Evolutionary conservation across 1,139 yeast species (phyloP), one percentile per base, ranked within the genome.

Genomic region (Kodamaea suecica): DNA sequence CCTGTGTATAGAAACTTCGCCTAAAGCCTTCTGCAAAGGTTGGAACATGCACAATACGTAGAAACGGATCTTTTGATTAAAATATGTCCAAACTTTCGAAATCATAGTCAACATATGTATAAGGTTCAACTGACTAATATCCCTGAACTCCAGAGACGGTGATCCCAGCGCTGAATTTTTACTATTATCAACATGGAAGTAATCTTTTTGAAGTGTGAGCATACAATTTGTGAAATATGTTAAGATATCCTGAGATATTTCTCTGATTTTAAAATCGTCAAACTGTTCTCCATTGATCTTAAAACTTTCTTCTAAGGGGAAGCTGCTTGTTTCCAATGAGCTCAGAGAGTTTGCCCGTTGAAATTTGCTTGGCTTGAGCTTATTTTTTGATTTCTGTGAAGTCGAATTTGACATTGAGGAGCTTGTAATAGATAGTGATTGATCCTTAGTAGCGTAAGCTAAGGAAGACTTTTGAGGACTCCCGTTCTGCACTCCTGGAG

Each of bases 261-360:
- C 71, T 34, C 69, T 42, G 1, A 55, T 37, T 34, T 50, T 52
- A 15, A 59, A 50, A 26, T 63, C 69, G 37, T 60, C 61, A 5
- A 52, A 38, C 25, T 51, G 50, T 17, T 55, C 61, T 9, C 27
- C 35, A n/a, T 6, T 14, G 17, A 23, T 24, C 26, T 24, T 36
- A 6, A 16, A 23, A 16, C 19, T 20, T 7, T 15, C 10, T 9
- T 14, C 14, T 17, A 31, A 5, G n/a, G n/a, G n/a, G 4, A 19
- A n/a, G n/a, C 7, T 10, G 5, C 17, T 10, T 8, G 33, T 11
- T 11, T 35, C 38, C 12, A 31, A 23, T 11, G 37, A 30, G 20
- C 24, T 33, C 11, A 35, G 14, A 1, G 49, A 43, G 15, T 24
- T 39, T 2, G 32, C 35, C 17, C 44, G 34, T 25, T 36, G 31